A percentile compares a stretch with the other conserved stretches of the same genome.
Evolutionary conservation across 768 basidiomycete species (phyloP).

Genomic region (Postia placenta): DNA sequence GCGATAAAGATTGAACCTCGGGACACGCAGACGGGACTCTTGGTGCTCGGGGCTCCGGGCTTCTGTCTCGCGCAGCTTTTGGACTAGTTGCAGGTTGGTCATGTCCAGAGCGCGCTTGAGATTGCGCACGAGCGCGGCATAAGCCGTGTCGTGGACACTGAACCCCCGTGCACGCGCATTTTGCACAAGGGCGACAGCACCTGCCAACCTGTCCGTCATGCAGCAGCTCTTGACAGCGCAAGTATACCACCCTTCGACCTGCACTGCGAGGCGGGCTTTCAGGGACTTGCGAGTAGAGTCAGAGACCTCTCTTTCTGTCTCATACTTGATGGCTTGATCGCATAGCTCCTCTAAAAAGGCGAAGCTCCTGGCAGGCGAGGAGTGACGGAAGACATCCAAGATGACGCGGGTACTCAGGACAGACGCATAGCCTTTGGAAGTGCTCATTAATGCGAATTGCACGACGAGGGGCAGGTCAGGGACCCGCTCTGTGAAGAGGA

Average conservation of each 20-base stretch:
- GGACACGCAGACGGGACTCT: neutral
- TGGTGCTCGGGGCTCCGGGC: neutral
- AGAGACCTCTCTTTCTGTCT: neutral
- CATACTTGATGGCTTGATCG: constrained; percentile 6
- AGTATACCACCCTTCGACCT: constrained; percentile 29
- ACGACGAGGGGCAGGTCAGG: constrained; percentile 32
- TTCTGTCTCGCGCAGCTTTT: neutral
- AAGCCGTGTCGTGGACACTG: constrained; percentile 30
- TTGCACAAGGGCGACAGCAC: constrained; percentile 43
- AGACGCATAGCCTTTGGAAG: constrained; percentile 38
- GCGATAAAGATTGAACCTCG: neutral
- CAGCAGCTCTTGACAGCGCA: constrained; percentile 37
- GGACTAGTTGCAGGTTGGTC: neutral
- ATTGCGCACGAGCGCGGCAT: constrained; percentile 9
- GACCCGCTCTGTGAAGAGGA: constrained; percentile 24
- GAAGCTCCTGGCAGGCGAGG: constrained; percentile 26
- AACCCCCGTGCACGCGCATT: constrained; percentile 23
- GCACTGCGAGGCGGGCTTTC: neutral
- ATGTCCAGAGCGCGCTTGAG: neutral
- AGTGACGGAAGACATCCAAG: constrained; percentile 38
- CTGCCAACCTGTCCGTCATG: constrained; percentile 28
- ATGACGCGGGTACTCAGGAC: constrained; percentile 17
- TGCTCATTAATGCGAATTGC: constrained; percentile 37
- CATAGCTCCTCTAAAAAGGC: constrained; percentile 34
- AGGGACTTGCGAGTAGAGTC: neutral